Conservation (phyloP, 23 red algal species). For the Cyanidium caldarium region DNA sequence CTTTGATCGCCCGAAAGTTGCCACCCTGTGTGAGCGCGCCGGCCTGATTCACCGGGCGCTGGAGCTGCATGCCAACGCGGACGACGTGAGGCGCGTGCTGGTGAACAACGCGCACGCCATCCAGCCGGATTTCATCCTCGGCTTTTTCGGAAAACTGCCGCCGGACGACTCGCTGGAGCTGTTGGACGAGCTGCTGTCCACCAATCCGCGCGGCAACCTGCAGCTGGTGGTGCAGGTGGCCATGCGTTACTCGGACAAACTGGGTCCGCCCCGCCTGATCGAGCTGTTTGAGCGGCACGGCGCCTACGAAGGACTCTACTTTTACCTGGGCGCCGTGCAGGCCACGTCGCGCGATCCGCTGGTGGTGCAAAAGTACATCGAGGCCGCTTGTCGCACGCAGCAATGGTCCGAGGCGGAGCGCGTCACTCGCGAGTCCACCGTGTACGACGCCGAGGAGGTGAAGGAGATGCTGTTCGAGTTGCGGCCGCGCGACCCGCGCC, state of each 20-base stretch:
- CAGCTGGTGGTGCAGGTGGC: constrained; percentile 68
- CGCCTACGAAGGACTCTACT: constrained; percentile 68
- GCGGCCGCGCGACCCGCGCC: constrained; percentile 62
- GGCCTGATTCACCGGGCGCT: constrained; percentile 91
- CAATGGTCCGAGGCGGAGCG: constrained; percentile 80
- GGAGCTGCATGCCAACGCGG: constrained; percentile 60
- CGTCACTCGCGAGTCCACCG: constrained; percentile 72
- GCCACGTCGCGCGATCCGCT: constrained; percentile 60
- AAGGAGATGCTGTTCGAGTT: constrained; percentile 70
- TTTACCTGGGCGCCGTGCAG: constrained; percentile 65
- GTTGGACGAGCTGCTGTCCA: constrained; percentile 63
- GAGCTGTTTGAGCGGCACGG: constrained; percentile 55
- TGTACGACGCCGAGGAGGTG: constrained; percentile 84
- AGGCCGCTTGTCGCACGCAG: constrained; percentile 50
- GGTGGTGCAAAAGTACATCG: constrained; percentile 93
- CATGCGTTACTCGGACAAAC: constrained; percentile 69
- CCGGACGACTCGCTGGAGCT: constrained; percentile 69
- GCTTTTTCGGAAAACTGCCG: constrained; percentile 64
- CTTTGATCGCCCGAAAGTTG: constrained; percentile 72
- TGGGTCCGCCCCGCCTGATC: constrained; percentile 70
- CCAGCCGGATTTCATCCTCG: constrained; percentile 67
- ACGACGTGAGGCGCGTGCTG: constrained; percentile 90
- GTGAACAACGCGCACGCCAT: constrained; percentile 80
- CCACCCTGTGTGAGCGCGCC: constrained; percentile 66
- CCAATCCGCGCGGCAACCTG: constrained; percentile 71